phyloP scores from a whole-genome alignment of 2,329 filamentous ascomycete genomes.

The Colletotrichum filicis region DNA sequence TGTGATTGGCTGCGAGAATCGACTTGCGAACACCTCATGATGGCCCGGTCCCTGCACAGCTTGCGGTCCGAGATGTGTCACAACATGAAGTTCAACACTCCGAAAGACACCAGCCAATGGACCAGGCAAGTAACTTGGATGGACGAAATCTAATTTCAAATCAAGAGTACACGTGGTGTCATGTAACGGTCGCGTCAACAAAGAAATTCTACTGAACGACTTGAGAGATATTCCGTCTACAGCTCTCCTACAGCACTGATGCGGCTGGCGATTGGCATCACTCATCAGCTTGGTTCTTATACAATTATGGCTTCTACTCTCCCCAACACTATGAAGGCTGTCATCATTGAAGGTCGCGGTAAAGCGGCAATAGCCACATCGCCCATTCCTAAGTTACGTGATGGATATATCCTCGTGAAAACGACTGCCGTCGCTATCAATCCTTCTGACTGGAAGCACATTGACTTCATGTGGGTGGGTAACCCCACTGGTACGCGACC shows the following conservation, averaged over 20 bases:
- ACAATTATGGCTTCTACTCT: neutral
- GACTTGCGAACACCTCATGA: neutral
- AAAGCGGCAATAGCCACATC: slow-evolving; percentile 13
- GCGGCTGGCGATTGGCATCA: too few species aligned
- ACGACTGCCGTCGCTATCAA: slow-evolving; percentile 49
- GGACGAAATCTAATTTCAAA: neutral
- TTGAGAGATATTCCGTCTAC: neutral
- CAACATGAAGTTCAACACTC: neutral
- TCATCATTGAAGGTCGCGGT: slow-evolving; percentile 15
- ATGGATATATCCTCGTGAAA: slow-evolving; percentile 46
- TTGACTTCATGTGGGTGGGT: slow-evolving; percentile 37
- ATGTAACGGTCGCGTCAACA: neutral
- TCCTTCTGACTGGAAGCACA: slow-evolving; percentile 48
- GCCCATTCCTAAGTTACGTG: slow-evolving; percentile 13
- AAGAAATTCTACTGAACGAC: neutral
- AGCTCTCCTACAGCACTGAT: neutral
- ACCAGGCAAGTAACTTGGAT: neutral
- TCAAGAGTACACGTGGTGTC: neutral
- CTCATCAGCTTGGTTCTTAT: too few species aligned
- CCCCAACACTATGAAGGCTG: slow-evolving; percentile 7
- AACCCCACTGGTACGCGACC: slow-evolving; percentile 38
- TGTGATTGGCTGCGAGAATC: neutral
- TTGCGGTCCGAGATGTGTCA: slow-evolving; percentile 1
- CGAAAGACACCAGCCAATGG: neutral
- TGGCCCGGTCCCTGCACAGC: neutral